Percentiles rank a stretch among this genome's conserved stretches.
Evolutionary conservation across 1,284 basidiomycete genomes (phyloP).

Genomic region (Ceratorhiza oryzae-sativae): DNA sequence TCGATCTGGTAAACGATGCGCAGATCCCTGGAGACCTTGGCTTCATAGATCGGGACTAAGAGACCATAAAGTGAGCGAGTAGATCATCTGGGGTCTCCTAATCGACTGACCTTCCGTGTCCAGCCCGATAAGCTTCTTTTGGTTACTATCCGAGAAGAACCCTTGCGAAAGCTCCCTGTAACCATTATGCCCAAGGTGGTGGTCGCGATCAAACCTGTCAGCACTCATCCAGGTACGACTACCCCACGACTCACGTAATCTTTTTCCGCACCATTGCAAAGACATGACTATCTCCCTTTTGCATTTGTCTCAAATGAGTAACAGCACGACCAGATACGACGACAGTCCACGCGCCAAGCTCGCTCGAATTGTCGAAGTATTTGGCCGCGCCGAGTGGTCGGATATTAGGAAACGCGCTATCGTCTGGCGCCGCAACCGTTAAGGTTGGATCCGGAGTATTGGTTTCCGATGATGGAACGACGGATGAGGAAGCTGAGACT

Average conservation of each 20-base stretch:
- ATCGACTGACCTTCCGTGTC: slow-evolving; percentile 28
- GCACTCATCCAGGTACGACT: not conserved
- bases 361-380: slow-evolving; percentile 16
- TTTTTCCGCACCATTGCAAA: slow-evolving; percentile 39
- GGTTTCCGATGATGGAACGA: not conserved
- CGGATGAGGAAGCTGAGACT: not conserved
- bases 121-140: slow-evolving; percentile 42
- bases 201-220: not conserved
- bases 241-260: slow-evolving; percentile 34
- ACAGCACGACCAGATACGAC: slow-evolving; percentile 32
- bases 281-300: slow-evolving; percentile 28
- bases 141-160: slow-evolving; percentile 45
- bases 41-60: slow-evolving; percentile 46
- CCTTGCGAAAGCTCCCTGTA: slow-evolving; percentile 43
- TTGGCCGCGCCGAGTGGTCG: slow-evolving; percentile 31
- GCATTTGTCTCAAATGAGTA: slow-evolving; percentile 32
- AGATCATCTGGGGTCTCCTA: not conserved
- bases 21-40: slow-evolving; percentile 44
- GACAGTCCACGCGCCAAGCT: slow-evolving; percentile 36
- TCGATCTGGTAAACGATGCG: slow-evolving; percentile 46
- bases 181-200: not conserved
- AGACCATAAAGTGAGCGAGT: not conserved
- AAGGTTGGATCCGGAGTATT: not conserved
- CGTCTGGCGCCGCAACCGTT: not conserved
- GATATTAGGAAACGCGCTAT: slow-evolving; percentile 14